phyloP scores from a whole-genome alignment of 2,329 filamentous ascomycete species.

The Aspergillus luchuensis region DNA sequence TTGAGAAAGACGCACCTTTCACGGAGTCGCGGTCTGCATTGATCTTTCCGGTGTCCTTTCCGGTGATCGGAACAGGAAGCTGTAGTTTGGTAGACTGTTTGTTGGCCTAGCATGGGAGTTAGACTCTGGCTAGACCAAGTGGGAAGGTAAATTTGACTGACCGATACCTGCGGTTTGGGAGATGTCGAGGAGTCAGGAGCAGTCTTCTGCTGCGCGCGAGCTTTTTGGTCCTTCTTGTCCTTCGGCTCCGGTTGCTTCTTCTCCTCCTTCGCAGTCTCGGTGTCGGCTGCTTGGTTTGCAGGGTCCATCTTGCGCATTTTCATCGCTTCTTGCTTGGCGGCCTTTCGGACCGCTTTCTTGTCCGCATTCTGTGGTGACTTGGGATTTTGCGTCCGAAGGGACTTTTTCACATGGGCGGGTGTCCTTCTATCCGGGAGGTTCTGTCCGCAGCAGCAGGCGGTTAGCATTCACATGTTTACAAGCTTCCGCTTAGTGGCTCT shows the following conservation, averaged over 20 bases:
- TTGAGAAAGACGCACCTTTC: constrained; percentile 17
- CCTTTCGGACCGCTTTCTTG: not conserved
- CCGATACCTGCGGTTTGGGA: not conserved
- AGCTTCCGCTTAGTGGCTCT: too few relatives aligned
- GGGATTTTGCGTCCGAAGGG: not conserved
- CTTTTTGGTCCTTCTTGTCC: not conserved
- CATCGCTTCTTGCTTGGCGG: not conserved
- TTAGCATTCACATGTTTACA: not conserved
- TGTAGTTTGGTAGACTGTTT: not conserved
- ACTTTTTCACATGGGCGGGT: not conserved
- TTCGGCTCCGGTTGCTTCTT: not conserved
- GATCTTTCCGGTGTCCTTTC: not conserved
- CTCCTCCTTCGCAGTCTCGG: not conserved
- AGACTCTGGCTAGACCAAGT: not conserved
- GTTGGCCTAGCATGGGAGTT: not conserved
- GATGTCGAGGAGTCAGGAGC: too few relatives aligned
- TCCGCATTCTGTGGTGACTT: too few relatives aligned
- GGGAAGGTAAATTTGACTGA: not conserved
- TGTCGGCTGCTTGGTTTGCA: not conserved
- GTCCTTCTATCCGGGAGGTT: not conserved
- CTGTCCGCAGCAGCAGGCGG: not conserved
- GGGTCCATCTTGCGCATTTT: not conserved
- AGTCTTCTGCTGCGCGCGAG: not conserved
- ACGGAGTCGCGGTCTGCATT: not conserved
- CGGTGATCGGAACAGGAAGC: not conserved